Conservation (phyloP, 1,139 yeast species). For the Lizanozyma gosingica region DNA sequence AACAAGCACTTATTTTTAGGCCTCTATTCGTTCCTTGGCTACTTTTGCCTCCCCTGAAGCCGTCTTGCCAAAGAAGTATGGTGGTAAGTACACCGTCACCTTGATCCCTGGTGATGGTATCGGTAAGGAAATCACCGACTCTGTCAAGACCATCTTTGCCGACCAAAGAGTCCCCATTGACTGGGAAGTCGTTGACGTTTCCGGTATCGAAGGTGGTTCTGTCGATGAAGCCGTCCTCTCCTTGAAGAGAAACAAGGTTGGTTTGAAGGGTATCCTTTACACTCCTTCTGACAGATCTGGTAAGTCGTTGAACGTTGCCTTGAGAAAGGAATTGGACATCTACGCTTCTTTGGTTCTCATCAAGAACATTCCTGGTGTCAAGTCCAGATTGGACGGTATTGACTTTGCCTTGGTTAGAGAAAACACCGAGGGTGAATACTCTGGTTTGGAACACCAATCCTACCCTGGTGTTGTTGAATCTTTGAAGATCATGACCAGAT, state of each 20-base stretch:
- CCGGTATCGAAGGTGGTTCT: constrained; percentile 60
- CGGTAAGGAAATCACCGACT: constrained; percentile 92
- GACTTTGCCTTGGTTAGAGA: constrained; percentile 95
- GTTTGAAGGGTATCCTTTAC: constrained; percentile 91
- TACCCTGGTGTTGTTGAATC: constrained; percentile 98
- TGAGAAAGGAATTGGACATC: constrained; percentile 92
- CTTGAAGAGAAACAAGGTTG: constrained; percentile 92
- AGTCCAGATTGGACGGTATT: constrained; percentile 78
- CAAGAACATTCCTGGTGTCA: constrained; percentile 91
- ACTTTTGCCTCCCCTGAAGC: constrained; percentile 49
- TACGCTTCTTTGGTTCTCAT: constrained; percentile 90
- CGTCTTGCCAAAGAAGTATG: constrained; percentile 82
- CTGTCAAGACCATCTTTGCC: constrained; percentile 84
- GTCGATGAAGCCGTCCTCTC: constrained; percentile 87
- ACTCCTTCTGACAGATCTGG: constrained; percentile 61
- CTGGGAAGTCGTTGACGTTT: constrained; percentile 86
- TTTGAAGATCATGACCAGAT: constrained; percentile 86
- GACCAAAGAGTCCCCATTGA: constrained; percentile 85
- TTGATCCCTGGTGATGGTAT: constrained; percentile 97
- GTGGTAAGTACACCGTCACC: constrained; percentile 88
- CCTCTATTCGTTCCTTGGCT: constrained; percentile 37
- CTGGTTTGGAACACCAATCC: constrained; percentile 96
- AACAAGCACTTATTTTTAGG: constrained; percentile 14
- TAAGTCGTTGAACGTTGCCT: constrained; percentile 83
- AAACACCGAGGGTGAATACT: constrained; percentile 96